A percentile compares a stretch with the other conserved stretches of the same genome.
These are phyloP conservation scores for Plasmodium inui DNA, from an alignment of 169 alveolate species.

Conservation along the genomic window DNA sequence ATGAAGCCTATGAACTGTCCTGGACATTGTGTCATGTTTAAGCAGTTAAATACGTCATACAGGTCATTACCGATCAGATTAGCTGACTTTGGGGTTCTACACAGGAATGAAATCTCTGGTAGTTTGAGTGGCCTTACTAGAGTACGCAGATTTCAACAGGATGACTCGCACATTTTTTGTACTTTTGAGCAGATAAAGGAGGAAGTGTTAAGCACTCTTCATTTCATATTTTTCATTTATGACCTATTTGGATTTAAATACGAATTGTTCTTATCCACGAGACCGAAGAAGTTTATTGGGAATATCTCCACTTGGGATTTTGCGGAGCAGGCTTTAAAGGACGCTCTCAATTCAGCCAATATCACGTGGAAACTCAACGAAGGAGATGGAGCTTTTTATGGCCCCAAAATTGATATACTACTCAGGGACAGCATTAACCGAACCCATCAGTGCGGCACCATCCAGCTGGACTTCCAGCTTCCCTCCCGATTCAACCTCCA, in stretches of 20 bases:
- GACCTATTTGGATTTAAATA: constrained; percentile 94
- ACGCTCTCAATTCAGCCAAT: constrained; percentile 94
- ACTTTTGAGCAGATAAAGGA: constrained; percentile 94
- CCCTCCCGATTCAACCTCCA: constrained; percentile 98
- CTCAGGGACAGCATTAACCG: constrained; percentile 97
- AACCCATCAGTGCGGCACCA: constrained; percentile 99
- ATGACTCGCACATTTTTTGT: constrained; percentile 99
- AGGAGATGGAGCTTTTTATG: constrained; percentile 99
- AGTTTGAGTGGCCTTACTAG: constrained; percentile 97
- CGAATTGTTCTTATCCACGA: constrained; percentile 95
- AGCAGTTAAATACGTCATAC: constrained; percentile 93
- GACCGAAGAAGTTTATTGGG: constrained; percentile 97
- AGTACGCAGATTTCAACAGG: constrained; percentile 99
- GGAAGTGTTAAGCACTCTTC: constrained; percentile 93
- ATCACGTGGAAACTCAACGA: constrained; percentile 95
- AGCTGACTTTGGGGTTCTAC: constrained; percentile 99
- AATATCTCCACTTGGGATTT: constrained; percentile 94
- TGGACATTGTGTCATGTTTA: constrained; percentile 97
- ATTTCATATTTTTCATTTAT: constrained; percentile 94
- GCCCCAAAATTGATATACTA: constrained; percentile 99
- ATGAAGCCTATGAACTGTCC: constrained; percentile 99
- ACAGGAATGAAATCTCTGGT: constrained; percentile 98
- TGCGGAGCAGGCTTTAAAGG: constrained; percentile 95
- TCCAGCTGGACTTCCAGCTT: constrained; percentile 98
- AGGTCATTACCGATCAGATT: constrained; percentile 98